Evolutionary conservation across 192 early-diverging fungal species (phyloP).

Genomic region (Podila clonocystis): DNA sequence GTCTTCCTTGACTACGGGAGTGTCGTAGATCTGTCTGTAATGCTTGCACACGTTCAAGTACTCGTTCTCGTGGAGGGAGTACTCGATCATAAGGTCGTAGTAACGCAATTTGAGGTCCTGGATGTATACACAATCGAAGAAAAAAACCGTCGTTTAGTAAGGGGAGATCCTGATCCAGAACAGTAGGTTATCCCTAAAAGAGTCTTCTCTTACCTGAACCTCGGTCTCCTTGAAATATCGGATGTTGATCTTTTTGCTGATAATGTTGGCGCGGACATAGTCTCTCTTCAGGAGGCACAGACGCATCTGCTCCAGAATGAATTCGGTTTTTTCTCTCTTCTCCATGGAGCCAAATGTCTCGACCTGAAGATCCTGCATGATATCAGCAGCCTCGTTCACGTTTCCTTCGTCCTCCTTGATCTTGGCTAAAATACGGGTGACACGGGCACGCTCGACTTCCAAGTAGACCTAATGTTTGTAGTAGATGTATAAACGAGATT

Average conservation of each 20-base stretch:
- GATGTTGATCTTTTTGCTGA: slow-evolving; percentile 94
- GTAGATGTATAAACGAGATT: not conserved
- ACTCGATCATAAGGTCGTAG: slow-evolving; percentile 97
- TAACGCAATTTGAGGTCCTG: slow-evolving; percentile 95
- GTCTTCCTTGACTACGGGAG: slow-evolving; percentile 82
- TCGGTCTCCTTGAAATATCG: slow-evolving; percentile 91
- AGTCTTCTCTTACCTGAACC: slow-evolving; percentile 70
- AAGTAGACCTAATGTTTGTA: slow-evolving; percentile 83
- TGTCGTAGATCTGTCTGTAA: slow-evolving; percentile 91
- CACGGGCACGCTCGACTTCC: slow-evolving; percentile 96
- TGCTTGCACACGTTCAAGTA: slow-evolving; percentile 94
- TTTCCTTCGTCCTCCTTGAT: slow-evolving; percentile 94
- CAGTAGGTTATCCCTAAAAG: not conserved
- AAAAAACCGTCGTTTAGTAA: no score
- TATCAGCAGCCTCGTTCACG: slow-evolving; percentile 90
- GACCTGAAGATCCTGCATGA: slow-evolving; percentile 96
- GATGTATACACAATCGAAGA: no score
- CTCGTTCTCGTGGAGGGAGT: slow-evolving; percentile 90
- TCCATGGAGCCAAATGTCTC: slow-evolving; percentile 99
- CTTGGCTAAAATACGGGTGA: slow-evolving; percentile 89
- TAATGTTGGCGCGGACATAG: slow-evolving; percentile 91
- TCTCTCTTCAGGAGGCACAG: slow-evolving; percentile 93
- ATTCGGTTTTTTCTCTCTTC: slow-evolving; percentile 98
- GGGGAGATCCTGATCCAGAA: not conserved
- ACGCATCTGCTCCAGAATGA: slow-evolving; percentile 99